Percentiles rank a stretch among this genome's conserved stretches.
phyloP scores from a whole-genome alignment of 805 yeast genomes.

The Suhomyces vadensis region DNA sequence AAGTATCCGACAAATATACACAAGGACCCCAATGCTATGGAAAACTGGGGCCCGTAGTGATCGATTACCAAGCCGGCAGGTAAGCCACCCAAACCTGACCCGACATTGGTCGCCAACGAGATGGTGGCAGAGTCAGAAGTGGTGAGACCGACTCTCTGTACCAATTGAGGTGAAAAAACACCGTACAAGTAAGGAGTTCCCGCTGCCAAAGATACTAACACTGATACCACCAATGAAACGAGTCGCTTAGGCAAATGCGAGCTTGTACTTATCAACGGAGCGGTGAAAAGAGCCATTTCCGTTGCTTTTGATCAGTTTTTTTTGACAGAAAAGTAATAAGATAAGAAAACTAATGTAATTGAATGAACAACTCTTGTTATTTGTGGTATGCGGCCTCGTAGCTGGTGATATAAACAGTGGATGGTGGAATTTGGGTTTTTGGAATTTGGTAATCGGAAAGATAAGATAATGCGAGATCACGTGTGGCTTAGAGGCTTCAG shows the following conservation, averaged over 20 bases:
- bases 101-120: slow-evolving; percentile 61
- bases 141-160: slow-evolving; percentile 54
- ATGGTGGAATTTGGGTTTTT: too few species aligned
- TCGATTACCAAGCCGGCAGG: slow-evolving; percentile 73
- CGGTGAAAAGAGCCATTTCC: background rate
- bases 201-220: slow-evolving; percentile 61
- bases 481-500: too few species aligned
- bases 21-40: slow-evolving; percentile 56
- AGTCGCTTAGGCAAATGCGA: slow-evolving; percentile 19
- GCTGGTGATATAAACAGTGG: too few species aligned
- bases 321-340: too few species aligned
- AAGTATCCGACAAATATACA: slow-evolving; percentile 57
- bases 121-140: slow-evolving; percentile 64
- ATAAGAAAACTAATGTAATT: too few species aligned
- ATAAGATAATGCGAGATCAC: background rate
- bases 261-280: too few species aligned
- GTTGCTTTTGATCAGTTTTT: too few species aligned
- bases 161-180: slow-evolving; percentile 72
- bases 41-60: slow-evolving; percentile 52
- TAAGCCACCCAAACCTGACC: slow-evolving; percentile 68
- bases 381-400: too few species aligned
- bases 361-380: too few species aligned
- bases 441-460: background rate
- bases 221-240: slow-evolving; percentile 30
- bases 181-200: slow-evolving; percentile 79